Conservation (phyloP, 78 protist species). For the Cyanophora paradoxa region DNA sequence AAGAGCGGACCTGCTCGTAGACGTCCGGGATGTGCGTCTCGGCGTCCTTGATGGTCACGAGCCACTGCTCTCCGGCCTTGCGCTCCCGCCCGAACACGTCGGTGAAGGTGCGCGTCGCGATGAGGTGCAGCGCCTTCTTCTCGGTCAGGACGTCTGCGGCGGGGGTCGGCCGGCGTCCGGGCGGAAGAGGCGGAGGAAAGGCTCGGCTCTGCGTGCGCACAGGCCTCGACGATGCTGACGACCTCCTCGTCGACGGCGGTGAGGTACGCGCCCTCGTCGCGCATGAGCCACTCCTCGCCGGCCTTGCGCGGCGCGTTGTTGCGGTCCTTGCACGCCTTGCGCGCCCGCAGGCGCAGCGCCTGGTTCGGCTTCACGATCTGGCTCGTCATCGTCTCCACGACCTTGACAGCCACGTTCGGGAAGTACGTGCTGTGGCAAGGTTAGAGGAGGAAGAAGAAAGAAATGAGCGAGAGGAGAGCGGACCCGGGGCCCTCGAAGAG, state of each 20-base stretch:
- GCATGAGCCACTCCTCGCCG: constrained; percentile 83
- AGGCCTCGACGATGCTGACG: constrained; percentile 45
- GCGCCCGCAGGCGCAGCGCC: constrained; percentile 77
- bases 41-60: constrained; percentile 55
- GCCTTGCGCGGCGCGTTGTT: constrained; percentile 17
- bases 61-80: constrained; percentile 81
- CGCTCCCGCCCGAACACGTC: constrained; percentile 55
- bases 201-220: background rate
- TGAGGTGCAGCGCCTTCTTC: constrained; percentile 54
- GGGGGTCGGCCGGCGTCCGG: background rate
- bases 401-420: background rate
- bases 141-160: constrained; percentile 63
- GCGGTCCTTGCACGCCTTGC: constrained; percentile 29
- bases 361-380: constrained; percentile 47
- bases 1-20: constrained; percentile 37
- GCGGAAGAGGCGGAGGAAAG: no score
- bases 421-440: background rate
- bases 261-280: constrained; percentile 39
- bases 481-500: constrained; percentile 28
- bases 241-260: constrained; percentile 71
- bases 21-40: constrained; percentile 73
- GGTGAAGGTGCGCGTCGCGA: constrained; percentile 59
- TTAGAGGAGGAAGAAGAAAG: background rate
- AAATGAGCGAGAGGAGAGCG: background rate
- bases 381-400: constrained; percentile 58